Conservation (phyloP, 306 rosid genomes). For the Pachyrhizus erosus region DNA sequence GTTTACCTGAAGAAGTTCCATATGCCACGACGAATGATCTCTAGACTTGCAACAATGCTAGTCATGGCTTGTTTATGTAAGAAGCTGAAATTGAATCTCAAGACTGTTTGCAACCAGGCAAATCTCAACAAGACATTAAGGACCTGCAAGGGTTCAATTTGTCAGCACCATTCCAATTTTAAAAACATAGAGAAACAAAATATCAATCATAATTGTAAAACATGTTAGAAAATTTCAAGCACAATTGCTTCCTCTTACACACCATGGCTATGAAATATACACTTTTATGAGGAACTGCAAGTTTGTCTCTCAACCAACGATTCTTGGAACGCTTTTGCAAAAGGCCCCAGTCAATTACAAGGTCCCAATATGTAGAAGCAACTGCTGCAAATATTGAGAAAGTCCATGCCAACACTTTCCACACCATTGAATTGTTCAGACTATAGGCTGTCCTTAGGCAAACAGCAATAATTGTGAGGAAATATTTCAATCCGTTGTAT, state of each 20-base stretch:
- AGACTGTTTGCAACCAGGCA: conserved; percentile 73
- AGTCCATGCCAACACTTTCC: conserved; percentile 55
- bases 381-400: conserved; percentile 65
- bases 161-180: not conserved
- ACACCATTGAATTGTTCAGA: conserved; percentile 40
- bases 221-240: not conserved
- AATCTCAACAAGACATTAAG: conserved; percentile 71
- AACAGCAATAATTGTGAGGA: conserved; percentile 65
- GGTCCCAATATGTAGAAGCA: conserved; percentile 69
- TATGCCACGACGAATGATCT: conserved; percentile 78
- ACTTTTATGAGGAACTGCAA: conserved; percentile 51
- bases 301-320: conserved; percentile 77
- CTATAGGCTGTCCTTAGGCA: conserved; percentile 60
- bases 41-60: conserved; percentile 59
- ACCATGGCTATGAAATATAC: conserved; percentile 71
- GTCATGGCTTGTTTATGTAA: conserved; percentile 54
- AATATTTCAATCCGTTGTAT: conserved; percentile 66
- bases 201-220: not conserved
- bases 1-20: conserved; percentile 86
- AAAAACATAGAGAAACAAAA: not conserved
- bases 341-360: conserved; percentile 78
- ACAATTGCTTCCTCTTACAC: conserved; percentile 7
- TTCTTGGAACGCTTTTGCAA: conserved; percentile 62
- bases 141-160: conserved; percentile 48
- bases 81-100: conserved; percentile 42